Conservation (phyloP, 164 flowering plant genomes). For the Chimonanthus salicifolius region DNA sequence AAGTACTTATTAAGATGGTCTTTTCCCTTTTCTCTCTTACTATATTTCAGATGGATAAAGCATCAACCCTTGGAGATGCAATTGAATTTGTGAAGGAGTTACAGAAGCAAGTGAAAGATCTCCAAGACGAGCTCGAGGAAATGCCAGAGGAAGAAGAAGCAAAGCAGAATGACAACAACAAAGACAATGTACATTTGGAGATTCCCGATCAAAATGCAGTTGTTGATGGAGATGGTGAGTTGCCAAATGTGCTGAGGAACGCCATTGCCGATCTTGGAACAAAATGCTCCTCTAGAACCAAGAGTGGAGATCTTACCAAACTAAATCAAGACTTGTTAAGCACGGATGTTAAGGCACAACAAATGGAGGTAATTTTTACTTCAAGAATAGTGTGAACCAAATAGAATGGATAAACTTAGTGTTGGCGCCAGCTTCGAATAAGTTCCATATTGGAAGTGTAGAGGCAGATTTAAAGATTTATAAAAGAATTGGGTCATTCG, state of each 20-base stretch:
- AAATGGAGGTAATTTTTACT: constrained; percentile 68
- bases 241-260: constrained; percentile 23
- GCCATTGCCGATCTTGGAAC: constrained; percentile 22
- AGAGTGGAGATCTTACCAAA: constrained; percentile 12
- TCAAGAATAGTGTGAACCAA: too few relatives aligned
- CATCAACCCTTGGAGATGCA: constrained; percentile 84
- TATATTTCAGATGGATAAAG: constrained; percentile 63
- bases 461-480: too few relatives aligned
- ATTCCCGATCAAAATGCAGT: constrained; percentile 16
- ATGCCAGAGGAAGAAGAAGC: constrained; percentile 46
- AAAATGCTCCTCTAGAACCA: constrained; percentile 8
- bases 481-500: too few relatives aligned
- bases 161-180: constrained; percentile 10
- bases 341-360: constrained; percentile 44
- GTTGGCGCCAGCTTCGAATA: too few relatives aligned
- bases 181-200: constrained; percentile 19
- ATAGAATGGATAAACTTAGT: too few relatives aligned
- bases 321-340: constrained; percentile 24
- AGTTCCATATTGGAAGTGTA: too few relatives aligned
- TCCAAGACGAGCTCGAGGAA: constrained; percentile 76
- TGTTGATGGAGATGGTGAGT: constrained; percentile 17
- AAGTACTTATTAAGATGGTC: not conserved
- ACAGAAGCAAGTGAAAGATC: constrained; percentile 65
- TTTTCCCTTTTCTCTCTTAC: not conserved
- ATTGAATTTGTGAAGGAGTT: constrained; percentile 75